Evolutionary conservation across 768 basidiomycete species (phyloP).

Genomic region (Gelatoporia subvermispora): DNA sequence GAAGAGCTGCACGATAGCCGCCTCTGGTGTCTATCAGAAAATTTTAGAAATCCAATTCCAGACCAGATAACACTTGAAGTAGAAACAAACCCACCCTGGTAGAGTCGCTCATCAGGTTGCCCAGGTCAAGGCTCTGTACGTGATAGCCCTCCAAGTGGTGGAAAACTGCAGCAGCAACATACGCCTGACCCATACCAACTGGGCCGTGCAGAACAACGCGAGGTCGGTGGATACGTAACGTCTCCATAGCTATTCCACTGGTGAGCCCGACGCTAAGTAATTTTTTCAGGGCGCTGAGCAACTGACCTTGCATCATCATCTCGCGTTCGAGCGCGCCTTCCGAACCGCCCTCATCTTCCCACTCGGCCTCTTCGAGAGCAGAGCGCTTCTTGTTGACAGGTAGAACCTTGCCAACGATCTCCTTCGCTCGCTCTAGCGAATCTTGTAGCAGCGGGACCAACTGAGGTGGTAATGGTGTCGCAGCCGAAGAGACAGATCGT

Average conservation of each 20-base stretch:
- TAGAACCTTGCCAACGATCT: constrained; percentile 65
- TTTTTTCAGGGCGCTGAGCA: not conserved
- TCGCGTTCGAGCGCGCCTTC: constrained; percentile 88
- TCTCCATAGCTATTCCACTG: constrained; percentile 72
- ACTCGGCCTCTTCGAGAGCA: constrained; percentile 93
- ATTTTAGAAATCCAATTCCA: not conserved
- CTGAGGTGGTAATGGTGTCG: constrained; percentile 80
- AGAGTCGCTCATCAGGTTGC: constrained; percentile 82
- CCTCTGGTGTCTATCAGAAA: constrained; percentile 71
- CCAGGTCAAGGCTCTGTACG: constrained; percentile 90
- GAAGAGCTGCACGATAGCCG: constrained; percentile 91
- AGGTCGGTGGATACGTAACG: constrained; percentile 84
- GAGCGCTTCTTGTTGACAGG: constrained; percentile 78
- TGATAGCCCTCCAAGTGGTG: constrained; percentile 96
- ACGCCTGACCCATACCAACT: constrained; percentile 84
- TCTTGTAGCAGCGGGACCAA: constrained; percentile 72
- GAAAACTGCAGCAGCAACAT: constrained; percentile 84
- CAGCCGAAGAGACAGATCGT: constrained; percentile 81
- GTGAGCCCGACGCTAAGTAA: constrained; percentile 1
- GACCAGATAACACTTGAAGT: not conserved
- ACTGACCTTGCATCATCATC: constrained; percentile 79
- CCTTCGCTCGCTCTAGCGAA: constrained; percentile 67
- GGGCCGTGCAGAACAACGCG: constrained; percentile 79
- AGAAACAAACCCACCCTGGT: constrained; percentile 57
- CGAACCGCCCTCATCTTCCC: constrained; percentile 66